Base-by-base conservation (phyloP, 1,139 yeast genomes). In the Kodamaea anthophila region DNA sequence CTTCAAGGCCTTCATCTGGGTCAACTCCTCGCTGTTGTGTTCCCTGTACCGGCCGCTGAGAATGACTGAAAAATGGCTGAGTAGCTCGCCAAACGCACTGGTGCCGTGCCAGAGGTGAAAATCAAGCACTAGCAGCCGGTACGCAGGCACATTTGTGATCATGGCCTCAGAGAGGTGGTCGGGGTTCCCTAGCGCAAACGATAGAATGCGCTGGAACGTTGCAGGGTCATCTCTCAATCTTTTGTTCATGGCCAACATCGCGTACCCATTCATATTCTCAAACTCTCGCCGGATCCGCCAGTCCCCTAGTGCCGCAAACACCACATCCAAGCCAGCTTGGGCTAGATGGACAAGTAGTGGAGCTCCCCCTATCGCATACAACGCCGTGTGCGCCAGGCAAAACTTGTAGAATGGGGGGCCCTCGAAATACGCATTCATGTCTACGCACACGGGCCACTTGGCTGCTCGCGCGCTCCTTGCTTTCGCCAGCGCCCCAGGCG, bases 41-140 rank as follows among this genome's bases (percentile, higher is more conserved):
- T 58, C 47, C 13, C 54, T 57, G 44, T 63, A 70, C 35, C 60
- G 67, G 13, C 65, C 70, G 25, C 63, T 61, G 5, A 74, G 55
- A 36, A 83, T 63, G 1, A 68, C 68, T 2, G 68, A 65, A 29
- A 80, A 60, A 38, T 82, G 88, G 33, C 65, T 67, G 4, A 79
- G 51, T 7, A 80, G 51, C 33, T 64, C 65, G 24, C 70, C 60
- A 29, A 76, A 61, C 0, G 74, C 58, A 21, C 65, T 72, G 1
- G 61, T 41, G 13, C 58, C 65, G 23, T 39, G 42, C 38, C 52
- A 62, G 10, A 65, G 42, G 6, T 62, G 65, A 34, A 63, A 59
- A 36, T 61, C 55, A 14, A 64, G 44, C 1, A 62, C 39, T 23
- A 65, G 39, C 23, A 43, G 43, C 27, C 58, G 43, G 36, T 61